phyloP scores from a whole-genome alignment of 345 rosid species.

The Carallia pectinifolia region DNA sequence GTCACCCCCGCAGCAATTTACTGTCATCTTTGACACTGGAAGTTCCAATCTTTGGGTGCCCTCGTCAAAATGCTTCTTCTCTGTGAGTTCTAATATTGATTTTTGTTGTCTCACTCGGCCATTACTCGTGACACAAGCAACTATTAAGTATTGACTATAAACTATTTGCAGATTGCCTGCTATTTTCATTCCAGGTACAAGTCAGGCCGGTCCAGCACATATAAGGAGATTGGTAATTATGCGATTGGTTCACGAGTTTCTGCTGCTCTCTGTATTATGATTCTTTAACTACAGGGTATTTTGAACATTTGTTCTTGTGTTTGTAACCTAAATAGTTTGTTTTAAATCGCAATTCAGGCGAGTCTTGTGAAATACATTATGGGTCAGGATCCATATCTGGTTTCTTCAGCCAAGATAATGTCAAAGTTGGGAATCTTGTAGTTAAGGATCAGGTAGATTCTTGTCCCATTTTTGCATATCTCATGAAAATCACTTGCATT shows the following conservation, averaged over 20 bases:
- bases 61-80: slow-evolving; percentile 63
- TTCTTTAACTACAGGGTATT: not conserved
- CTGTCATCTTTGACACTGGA: slow-evolving; percentile 79
- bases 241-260: not conserved
- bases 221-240: slow-evolving; percentile 46
- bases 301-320: not conserved
- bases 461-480: not conserved
- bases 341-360: slow-evolving; percentile 41
- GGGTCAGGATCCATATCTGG: slow-evolving; percentile 79
- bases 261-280: not conserved
- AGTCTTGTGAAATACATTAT: slow-evolving; percentile 49
- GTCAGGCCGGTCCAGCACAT: slow-evolving; percentile 60
- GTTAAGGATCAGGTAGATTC: slow-evolving; percentile 61
- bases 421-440: slow-evolving; percentile 59
- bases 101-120: not conserved
- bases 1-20: slow-evolving; percentile 67
- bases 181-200: slow-evolving; percentile 71
- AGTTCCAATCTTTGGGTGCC: slow-evolving; percentile 93
- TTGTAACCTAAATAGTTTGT: slow-evolving; percentile 5
- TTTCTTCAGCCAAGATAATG: slow-evolving; percentile 71
- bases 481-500: not conserved
- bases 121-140: not conserved
- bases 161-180: slow-evolving; percentile 57
- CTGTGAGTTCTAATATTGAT: slow-evolving; percentile 42
- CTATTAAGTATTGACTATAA: not conserved